A percentile compares a stretch with the other conserved stretches of the same genome.
Evolutionary conservation across 805 yeast genomes (phyloP).

Genomic region (Candida caryicola): DNA sequence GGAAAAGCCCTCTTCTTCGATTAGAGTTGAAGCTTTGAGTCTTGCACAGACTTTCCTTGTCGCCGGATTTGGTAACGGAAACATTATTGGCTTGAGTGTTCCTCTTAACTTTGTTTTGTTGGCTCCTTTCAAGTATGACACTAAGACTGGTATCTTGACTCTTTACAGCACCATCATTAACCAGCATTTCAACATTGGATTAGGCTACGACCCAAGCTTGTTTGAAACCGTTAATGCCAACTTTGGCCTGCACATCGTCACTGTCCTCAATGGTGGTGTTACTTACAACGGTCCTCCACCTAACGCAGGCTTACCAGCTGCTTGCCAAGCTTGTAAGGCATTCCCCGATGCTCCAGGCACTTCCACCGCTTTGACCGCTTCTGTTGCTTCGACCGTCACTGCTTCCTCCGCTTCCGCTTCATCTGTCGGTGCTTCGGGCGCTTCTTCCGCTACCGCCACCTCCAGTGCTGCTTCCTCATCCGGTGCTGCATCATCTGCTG

Average conservation of each 20-base stretch:
- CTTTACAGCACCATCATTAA: constrained; percentile 6
- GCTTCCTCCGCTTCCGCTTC: too few species aligned
- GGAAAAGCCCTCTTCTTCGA: constrained; percentile 6
- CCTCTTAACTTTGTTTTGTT: too few species aligned
- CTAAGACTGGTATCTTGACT: constrained; percentile 22
- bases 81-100: constrained; percentile 21
- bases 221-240: constrained; percentile 4
- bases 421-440: too few species aligned
- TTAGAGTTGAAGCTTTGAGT: constrained; percentile 17
- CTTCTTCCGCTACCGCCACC: not conserved
- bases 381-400: too few species aligned
- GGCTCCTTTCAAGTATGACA: constrained; percentile 7
- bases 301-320: constrained; percentile 4
- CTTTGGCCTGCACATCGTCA: constrained; percentile 7
- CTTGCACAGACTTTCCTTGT: constrained; percentile 19
- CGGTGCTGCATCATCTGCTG: too few species aligned
- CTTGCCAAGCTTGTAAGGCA: constrained; percentile 7
- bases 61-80: constrained; percentile 29
- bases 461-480: not conserved
- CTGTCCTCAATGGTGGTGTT: constrained; percentile 9
- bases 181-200: constrained; percentile 11
- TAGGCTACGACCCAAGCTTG: constrained; percentile 6
- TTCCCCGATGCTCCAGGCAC: constrained; percentile 7
- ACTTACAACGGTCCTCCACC: constrained; percentile 12
- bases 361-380: too few species aligned